Percentiles rank a stretch among this genome's conserved stretches.
phyloP scores from a whole-genome alignment of 441 rosid species.

The Mallotus repandus region DNA sequence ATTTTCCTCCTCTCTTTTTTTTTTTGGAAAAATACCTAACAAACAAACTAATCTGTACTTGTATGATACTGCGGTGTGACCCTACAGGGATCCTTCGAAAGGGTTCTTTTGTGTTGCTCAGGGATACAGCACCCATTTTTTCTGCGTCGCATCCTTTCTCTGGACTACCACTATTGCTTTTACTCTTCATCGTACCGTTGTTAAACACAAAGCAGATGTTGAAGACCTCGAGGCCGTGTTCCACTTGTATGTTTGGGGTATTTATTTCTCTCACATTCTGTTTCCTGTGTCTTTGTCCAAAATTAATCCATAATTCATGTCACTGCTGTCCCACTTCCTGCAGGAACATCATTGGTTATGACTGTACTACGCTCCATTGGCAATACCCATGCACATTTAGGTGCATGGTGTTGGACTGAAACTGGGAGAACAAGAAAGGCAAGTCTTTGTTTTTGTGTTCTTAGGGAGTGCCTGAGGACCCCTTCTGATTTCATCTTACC shows the following conservation, averaged over 20 bases:
- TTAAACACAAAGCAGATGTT: slow-evolving; percentile 84
- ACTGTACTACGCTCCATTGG: slow-evolving; percentile 86
- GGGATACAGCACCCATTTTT: slow-evolving; percentile 87
- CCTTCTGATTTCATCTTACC: neutral
- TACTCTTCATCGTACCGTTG: slow-evolving; percentile 95
- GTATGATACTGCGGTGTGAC: neutral
- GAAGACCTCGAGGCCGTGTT: slow-evolving; percentile 95
- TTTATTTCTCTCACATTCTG: neutral
- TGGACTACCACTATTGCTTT: slow-evolving; percentile 98
- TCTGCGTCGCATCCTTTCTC: slow-evolving; percentile 88
- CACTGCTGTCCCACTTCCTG: slow-evolving; percentile 16
- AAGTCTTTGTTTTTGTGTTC: slow-evolving; percentile 24
- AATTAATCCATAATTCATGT: neutral
- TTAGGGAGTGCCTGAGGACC: neutral
- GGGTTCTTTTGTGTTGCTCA: slow-evolving; percentile 89
- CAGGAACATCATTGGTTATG: slow-evolving; percentile 81
- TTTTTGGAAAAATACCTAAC: too few relatives aligned
- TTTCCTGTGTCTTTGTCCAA: too few relatives aligned
- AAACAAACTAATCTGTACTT: too few relatives aligned
- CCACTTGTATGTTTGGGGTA: slow-evolving; percentile 98
- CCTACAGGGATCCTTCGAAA: slow-evolving; percentile 75
- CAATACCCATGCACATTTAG: slow-evolving; percentile 66
- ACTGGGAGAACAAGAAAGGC: slow-evolving; percentile 82
- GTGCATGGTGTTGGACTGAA: slow-evolving; percentile 80
- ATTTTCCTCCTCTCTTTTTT: neutral